Percentiles rank a stretch among this genome's conserved stretches.
Conservation (phyloP, 169 alveolate species). For the Miamiensis avidus region DNA sequence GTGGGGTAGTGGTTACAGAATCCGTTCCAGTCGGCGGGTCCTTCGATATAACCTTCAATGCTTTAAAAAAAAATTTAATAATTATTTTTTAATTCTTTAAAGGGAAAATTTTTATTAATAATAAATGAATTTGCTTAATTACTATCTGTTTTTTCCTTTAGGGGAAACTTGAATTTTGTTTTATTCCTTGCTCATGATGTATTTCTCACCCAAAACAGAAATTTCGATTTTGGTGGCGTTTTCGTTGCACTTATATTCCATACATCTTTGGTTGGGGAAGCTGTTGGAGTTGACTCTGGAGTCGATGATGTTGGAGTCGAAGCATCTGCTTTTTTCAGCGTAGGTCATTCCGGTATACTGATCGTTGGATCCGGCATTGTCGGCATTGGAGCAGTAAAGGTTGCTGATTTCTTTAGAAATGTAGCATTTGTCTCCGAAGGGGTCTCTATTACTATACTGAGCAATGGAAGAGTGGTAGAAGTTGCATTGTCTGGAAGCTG, state of each 20-base stretch:
- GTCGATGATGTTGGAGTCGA: background rate
- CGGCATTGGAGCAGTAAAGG: background rate
- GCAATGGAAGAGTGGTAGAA: constrained; percentile 9
- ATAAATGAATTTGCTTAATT: background rate
- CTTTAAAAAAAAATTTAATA: too few species aligned
- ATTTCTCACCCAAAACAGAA: background rate
- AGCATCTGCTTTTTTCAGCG: background rate
- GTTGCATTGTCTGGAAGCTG: background rate
- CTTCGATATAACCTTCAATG: too few species aligned
- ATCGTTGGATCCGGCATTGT: background rate
- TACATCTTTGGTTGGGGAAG: background rate
- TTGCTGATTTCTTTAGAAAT: background rate
- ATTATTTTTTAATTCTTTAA: too few species aligned
- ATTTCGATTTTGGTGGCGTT: background rate
- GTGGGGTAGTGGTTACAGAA: background rate
- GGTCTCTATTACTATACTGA: background rate
- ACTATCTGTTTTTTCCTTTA: background rate
- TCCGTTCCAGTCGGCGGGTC: background rate
- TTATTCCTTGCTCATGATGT: background rate
- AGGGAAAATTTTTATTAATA: too few species aligned
- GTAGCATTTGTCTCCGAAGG: background rate
- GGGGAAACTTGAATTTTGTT: background rate
- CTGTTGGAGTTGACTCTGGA: background rate
- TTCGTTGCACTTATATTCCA: background rate
- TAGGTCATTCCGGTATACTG: background rate